Evolutionary conservation across 257 asterid genomes (phyloP).

Genomic region (Thymus mandschuricus): DNA sequence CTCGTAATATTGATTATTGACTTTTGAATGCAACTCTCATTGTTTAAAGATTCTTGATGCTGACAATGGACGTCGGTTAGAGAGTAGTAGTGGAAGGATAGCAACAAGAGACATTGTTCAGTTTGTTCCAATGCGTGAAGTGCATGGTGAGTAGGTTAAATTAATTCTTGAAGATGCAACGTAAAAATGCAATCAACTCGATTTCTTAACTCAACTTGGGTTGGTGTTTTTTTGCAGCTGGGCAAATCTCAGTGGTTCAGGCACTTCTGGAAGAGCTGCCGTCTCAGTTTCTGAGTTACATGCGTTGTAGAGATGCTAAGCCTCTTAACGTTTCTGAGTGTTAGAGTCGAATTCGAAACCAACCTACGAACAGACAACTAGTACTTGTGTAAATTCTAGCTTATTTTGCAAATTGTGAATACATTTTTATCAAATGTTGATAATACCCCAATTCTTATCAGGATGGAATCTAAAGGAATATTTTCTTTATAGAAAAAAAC

Average conservation of each 20-base stretch:
- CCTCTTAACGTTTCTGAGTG: conserved; percentile 45
- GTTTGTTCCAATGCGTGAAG: conserved; percentile 89
- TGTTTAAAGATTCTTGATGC: conserved; percentile 69
- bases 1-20: not conserved
- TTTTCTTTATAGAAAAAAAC: not conserved
- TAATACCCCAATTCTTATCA: no score
- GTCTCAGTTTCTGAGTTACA: conserved; percentile 63
- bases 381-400: not conserved
- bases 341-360: not conserved
- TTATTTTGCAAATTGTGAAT: no score
- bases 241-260: conserved; percentile 65
- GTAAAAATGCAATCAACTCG: not conserved
- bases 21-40: not conserved
- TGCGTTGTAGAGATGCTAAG: conserved; percentile 69
- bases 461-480: not conserved
- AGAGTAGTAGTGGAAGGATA: conserved; percentile 71
- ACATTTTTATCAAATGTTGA: not conserved
- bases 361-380: not conserved
- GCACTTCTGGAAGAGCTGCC: conserved; percentile 80
- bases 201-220: not conserved
- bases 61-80: conserved; percentile 65
- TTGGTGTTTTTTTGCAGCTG: conserved; percentile 42
- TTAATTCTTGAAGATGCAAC: not conserved
- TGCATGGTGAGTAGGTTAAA: conserved; percentile 48
- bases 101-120: conserved; percentile 84